Evolutionary conservation across 2,329 filamentous ascomycete species (phyloP).

Genomic region (Xylaria sp.): DNA sequence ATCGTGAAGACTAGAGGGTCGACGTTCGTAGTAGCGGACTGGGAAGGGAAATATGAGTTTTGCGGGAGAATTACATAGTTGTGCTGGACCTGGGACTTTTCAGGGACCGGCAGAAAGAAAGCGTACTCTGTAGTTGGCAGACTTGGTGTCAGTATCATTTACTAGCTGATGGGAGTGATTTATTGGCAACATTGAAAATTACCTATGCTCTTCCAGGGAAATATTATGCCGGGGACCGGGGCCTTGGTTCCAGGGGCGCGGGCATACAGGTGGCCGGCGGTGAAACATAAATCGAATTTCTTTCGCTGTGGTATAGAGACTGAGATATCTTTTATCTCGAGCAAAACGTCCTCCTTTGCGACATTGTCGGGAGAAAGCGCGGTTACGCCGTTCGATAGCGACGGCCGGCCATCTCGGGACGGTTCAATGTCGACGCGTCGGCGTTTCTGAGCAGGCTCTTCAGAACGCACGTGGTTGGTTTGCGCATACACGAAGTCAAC

Average conservation of each 20-base stretch:
- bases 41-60: slow-evolving; percentile 58
- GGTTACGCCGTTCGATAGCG: slow-evolving; percentile 32
- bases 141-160: slow-evolving; percentile 7
- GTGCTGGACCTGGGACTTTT: slow-evolving; percentile 68
- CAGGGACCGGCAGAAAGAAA: slow-evolving; percentile 69
- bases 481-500: slow-evolving; percentile 56
- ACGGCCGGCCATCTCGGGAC: slow-evolving; percentile 34
- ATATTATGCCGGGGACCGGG: slow-evolving; percentile 60
- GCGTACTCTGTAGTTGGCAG: slow-evolving; percentile 55
- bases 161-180: not conserved
- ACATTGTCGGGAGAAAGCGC: slow-evolving; percentile 45
- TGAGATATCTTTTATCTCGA: slow-evolving; percentile 70
- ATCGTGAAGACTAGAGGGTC: slow-evolving; percentile 72
- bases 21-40: slow-evolving; percentile 47
- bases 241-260: slow-evolving; percentile 56
- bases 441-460: slow-evolving; percentile 58
- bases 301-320: slow-evolving; percentile 71
- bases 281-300: slow-evolving; percentile 70
- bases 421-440: slow-evolving; percentile 55
- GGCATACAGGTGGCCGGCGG: slow-evolving; percentile 63
- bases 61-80: slow-evolving; percentile 69
- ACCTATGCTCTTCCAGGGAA: slow-evolving; percentile 69
- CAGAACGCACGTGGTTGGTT: slow-evolving; percentile 37
- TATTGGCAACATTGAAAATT: not conserved
- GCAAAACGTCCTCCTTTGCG: slow-evolving; percentile 56